Base-by-base conservation (phyloP, 768 basidiomycete genomes). In the Coprinopsis strossmayeri region DNA sequence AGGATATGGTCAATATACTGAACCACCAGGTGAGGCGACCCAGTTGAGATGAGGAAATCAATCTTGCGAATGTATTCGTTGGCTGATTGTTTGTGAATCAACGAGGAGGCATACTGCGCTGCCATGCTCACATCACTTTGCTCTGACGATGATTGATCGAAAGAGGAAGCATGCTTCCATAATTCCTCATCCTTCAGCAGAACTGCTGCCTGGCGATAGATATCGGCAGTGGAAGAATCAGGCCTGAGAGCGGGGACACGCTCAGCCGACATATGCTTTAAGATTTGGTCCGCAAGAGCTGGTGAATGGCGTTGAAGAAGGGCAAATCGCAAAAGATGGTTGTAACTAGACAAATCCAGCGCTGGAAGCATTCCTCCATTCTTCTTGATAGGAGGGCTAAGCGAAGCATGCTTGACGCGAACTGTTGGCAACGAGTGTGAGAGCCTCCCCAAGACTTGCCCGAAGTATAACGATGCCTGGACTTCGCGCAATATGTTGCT, bases 271-370 rank as follows among this genome's bases (percentile, higher is more conserved):
- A 87, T 82, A 54, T 86, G 77, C 11, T 73, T 53, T 10, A 87
- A 59, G 12, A 88, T 63, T 11, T 32, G 30, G 59, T 53, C 12
- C 70, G 61, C 0, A 77, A 83, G 21, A 78, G 65, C 1, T 57
- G 49, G 15, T 73, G 81, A 81, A 34, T 70, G 64, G n/a, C 75
- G 73, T 55, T 84, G 73, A 5, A 76, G 76, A 28, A 91, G 69
- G 3, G 81, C 68, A 60, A 87, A 89, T 52, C 84, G 72, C 2
- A 90, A 55, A 23, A 91, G 73, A 0, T 78, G 57, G 59, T 87
- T 84, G 62, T 81, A 84, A 9, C 58, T 53, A 9, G 59, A 48
- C 21, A 55, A 40, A 49, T 51, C 54, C 9, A 61, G 52, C 15
- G 57, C 58, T 3, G 59, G 59, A 34, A 52, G 55, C 18, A 50